These are phyloP conservation scores for Diaporthe sp. DNA, from an alignment of 2,329 filamentous ascomycete species.

Conservation along the genomic window DNA sequence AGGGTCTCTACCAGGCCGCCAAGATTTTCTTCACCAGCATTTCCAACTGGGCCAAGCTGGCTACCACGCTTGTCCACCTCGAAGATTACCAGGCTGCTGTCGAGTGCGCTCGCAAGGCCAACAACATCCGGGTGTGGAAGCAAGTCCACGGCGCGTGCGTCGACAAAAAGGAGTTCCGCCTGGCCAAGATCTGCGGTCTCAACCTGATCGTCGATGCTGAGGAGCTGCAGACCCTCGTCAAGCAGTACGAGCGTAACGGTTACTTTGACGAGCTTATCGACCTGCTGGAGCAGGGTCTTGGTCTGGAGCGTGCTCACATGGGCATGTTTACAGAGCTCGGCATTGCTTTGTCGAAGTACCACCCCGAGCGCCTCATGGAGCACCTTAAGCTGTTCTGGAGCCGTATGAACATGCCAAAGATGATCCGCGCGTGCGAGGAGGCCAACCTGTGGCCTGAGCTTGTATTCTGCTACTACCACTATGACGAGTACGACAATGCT, in stretches of 20 bases:
- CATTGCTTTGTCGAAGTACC: slow-evolving; percentile 92
- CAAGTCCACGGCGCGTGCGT: slow-evolving; percentile 98
- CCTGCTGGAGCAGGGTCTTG: slow-evolving; percentile 93
- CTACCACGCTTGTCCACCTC: slow-evolving; percentile 96
- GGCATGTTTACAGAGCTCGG: slow-evolving; percentile 96
- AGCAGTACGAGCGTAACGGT: slow-evolving; percentile 95
- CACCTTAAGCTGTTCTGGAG: slow-evolving; percentile 99
- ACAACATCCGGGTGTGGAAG: slow-evolving; percentile 99
- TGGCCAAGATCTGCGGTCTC: slow-evolving; percentile 98
- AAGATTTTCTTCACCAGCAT: slow-evolving; percentile 99
- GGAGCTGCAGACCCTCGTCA: slow-evolving; percentile 90
- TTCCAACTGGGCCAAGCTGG: slow-evolving; percentile 99
- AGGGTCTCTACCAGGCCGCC: slow-evolving; percentile 93
- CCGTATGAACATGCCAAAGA: slow-evolving; percentile 96
- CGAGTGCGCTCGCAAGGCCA: slow-evolving; percentile 97
- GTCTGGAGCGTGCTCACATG: slow-evolving; percentile 93
- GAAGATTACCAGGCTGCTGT: slow-evolving; percentile 97
- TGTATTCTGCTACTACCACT: slow-evolving; percentile 98
- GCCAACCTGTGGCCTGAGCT: slow-evolving; percentile 97
- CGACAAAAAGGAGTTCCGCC: slow-evolving; percentile 97
- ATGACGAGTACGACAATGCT: slow-evolving; percentile 98
- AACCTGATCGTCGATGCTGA: slow-evolving; percentile 98
- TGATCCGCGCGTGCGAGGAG: slow-evolving; percentile 93
- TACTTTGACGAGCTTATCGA: slow-evolving; percentile 99
- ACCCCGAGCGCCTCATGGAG: slow-evolving; percentile 96